phyloP scores from a whole-genome alignment of 306 rosid genomes.

The Cicer pinnatifidum region DNA sequence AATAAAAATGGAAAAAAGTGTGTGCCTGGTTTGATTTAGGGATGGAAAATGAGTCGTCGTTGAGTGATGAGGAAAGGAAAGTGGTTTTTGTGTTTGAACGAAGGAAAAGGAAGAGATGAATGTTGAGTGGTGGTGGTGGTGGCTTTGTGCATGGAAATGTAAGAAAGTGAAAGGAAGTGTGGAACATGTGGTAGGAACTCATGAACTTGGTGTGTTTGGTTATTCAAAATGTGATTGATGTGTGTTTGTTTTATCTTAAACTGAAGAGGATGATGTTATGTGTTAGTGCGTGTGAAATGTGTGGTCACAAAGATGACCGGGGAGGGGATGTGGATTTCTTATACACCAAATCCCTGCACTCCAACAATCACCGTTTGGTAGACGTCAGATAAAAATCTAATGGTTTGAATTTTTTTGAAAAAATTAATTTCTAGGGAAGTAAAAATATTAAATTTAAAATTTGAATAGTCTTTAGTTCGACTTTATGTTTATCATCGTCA shows the following conservation, averaged over 20 bases:
- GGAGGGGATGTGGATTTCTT: neutral
- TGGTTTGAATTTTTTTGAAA: too few species aligned
- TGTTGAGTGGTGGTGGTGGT: conserved; percentile 29
- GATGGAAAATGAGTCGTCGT: conserved; percentile 56
- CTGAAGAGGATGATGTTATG: neutral
- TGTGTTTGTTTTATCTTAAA: too few species aligned
- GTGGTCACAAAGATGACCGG: conserved; percentile 27
- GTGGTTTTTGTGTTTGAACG: conserved; percentile 43
- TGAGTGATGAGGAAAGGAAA: conserved; percentile 52
- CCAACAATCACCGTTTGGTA: too few species aligned
- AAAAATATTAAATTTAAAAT: too few species aligned
- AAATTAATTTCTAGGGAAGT: too few species aligned
- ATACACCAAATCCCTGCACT: too few species aligned
- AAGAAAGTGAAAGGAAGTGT: conserved; percentile 50
- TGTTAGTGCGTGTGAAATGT: neutral
- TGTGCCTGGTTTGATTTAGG: conserved; percentile 57
- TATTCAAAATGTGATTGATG: neutral
- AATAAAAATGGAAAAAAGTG: neutral
- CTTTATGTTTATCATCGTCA: too few species aligned
- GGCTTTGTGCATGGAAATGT: conserved; percentile 46
- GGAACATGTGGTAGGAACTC: conserved; percentile 46
- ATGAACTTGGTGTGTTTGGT: conserved; percentile 21
- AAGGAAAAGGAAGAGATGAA: conserved; percentile 47
- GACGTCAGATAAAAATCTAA: too few species aligned
- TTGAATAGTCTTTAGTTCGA: too few species aligned